Evolutionary conservation across 1,139 yeast genomes (phyloP).

Genomic region (Barnettozyma hawaiiensis): DNA sequence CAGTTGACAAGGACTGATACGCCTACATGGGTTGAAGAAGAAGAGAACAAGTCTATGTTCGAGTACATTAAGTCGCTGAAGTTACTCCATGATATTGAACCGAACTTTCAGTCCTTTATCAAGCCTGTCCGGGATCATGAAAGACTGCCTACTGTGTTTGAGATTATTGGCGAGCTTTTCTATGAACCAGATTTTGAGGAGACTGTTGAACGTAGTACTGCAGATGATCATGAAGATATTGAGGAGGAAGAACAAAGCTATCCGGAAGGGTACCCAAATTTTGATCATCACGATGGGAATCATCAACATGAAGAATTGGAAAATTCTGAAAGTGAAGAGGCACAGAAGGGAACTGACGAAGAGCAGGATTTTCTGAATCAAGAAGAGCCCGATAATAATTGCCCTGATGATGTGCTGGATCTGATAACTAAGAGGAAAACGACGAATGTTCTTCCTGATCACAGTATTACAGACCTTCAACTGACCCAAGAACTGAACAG

Average conservation of each 20-base stretch:
- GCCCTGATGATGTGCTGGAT: background rate
- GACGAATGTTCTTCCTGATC: background rate
- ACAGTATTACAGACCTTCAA: background rate
- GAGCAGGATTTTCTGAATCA: background rate
- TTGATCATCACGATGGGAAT: background rate
- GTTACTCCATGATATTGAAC: conserved; percentile 7
- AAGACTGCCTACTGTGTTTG: conserved; percentile 21
- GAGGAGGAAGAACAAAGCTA: conserved; percentile 12
- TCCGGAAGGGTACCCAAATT: conserved; percentile 14
- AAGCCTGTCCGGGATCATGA: conserved; percentile 16
- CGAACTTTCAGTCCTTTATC: conserved; percentile 14
- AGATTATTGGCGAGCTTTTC: conserved; percentile 26
- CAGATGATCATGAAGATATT: background rate
- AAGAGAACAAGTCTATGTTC: conserved; percentile 32
- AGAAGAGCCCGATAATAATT: background rate
- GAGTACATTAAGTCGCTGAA: conserved; percentile 25
- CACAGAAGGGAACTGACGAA: background rate
- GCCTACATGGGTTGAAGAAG: conserved; percentile 37
- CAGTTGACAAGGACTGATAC: conserved; percentile 9
- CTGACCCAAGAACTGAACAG: conserved; percentile 10
- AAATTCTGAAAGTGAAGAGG: conserved; percentile 4
- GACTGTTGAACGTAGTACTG: conserved; percentile 5
- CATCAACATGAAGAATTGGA: background rate
- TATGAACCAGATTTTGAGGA: conserved; percentile 22
- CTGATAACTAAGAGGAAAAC: background rate